Percentiles rank a stretch among this genome's conserved stretches.
Evolutionary conservation across 2,329 filamentous ascomycete species (phyloP).

Genomic region (Monosporascus sp.): DNA sequence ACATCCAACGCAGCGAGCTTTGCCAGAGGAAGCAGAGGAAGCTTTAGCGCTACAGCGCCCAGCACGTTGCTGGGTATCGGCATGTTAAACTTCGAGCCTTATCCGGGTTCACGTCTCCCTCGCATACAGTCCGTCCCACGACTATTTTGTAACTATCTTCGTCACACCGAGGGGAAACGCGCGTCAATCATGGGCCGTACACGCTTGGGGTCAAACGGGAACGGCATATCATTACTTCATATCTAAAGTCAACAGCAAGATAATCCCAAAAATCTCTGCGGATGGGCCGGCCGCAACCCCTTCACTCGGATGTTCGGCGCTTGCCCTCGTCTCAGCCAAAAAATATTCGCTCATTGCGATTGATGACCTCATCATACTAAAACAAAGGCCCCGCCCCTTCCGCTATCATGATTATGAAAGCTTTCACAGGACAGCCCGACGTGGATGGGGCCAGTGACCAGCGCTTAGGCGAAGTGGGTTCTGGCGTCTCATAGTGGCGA

Average conservation of each 20-base stretch:
- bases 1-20: not conserved
- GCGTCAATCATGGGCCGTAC: not conserved
- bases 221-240: not conserved
- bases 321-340: not conserved
- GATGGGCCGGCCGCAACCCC: not conserved
- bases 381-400: no score
- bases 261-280: not conserved
- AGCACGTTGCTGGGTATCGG: not conserved
- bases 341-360: no score
- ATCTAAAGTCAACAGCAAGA: not conserved
- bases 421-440: no score
- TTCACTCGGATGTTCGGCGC: not conserved
- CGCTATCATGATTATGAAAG: no score
- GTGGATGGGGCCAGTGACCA: no score
- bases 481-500: no score
- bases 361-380: no score
- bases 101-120: not conserved
- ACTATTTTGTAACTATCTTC: not conserved
- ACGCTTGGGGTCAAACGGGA: not conserved
- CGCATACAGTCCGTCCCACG: not conserved
- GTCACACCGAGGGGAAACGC: not conserved
- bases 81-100: not conserved
- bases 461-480: no score
- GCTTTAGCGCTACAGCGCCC: not conserved
- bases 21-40: not conserved